Base-by-base conservation (phyloP, 2,329 filamentous ascomycete genomes). In the Orbilia ellipsospora region DNA sequence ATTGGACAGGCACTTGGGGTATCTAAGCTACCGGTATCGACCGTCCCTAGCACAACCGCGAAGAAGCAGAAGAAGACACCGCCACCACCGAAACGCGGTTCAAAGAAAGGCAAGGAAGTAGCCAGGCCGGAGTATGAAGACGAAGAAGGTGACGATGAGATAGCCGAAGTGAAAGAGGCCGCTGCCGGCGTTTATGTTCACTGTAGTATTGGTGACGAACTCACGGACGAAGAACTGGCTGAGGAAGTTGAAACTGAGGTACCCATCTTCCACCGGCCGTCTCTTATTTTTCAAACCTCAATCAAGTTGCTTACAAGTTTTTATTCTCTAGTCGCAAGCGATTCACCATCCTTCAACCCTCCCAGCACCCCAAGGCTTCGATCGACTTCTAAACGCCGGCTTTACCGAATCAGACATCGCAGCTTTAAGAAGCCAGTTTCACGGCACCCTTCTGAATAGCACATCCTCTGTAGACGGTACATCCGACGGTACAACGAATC, bases 371-470 rank as follows among this genome's bases (percentile, higher is more conserved):
- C 88, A 91, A 15, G 95, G 95, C 28, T 99, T 99, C 83, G 94
- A 98, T 81, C 87, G 95, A 4, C 86, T 98, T 1, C 87, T 97
- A 0, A 85, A 87, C 3, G 88, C 93, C 0, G 94, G 94, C 28
- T 96, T 99, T 83, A 92, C 92, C 0, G 81, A 89, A 0, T 87
- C 91, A 1, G 95, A 99, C 82, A 90, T 99, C 13, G 90, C 93
- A 59, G 89, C 91, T 57, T 86, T 99, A 13, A 89, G 95, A 18
- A 88, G 93, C 20, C 94, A 98, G 82, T 99, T 98, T 83, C 88
- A 92, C 51, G 90, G 91, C 52, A 92, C 97, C 77, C 92, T 96
- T 44, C 72, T 78, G n/a, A 70, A 63, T 31, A 80, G 88, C 90
- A 31, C 88, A 90, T 78, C 90, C 91, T 81, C 93, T 0, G 90